phyloP scores from a whole-genome alignment of 106 monocot species.

The Acorus calamus region DNA sequence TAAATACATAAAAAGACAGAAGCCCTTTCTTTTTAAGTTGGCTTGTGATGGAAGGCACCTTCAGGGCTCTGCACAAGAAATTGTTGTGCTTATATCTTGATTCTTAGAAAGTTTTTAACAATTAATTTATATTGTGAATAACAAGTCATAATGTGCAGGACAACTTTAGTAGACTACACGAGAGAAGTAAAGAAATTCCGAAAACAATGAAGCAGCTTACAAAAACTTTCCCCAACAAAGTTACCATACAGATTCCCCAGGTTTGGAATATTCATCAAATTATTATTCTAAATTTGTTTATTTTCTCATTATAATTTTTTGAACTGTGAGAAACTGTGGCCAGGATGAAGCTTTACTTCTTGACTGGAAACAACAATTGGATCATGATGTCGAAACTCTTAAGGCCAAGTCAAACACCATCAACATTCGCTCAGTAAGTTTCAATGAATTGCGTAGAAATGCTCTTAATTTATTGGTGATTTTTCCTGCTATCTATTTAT shows the following conservation, averaged over 20 bases:
- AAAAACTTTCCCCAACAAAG: conserved; percentile 83
- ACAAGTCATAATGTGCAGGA: conserved; percentile 29
- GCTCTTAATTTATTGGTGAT: neutral
- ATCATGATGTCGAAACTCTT: conserved; percentile 88
- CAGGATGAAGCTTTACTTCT: conserved; percentile 71
- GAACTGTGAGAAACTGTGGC: neutral
- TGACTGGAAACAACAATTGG: conserved; percentile 82
- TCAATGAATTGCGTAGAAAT: neutral
- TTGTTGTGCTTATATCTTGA: too few relatives aligned
- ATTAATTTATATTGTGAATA: too few relatives aligned
- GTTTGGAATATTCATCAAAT: conserved; percentile 10
- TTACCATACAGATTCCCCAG: conserved; percentile 82
- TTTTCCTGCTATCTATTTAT: neutral
- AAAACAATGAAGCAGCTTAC: conserved; percentile 82
- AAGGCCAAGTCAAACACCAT: conserved; percentile 79
- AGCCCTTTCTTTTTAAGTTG: too few relatives aligned
- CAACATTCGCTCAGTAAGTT: conserved; percentile 74
- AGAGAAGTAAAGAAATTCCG: conserved; percentile 76
- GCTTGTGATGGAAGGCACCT: too few relatives aligned
- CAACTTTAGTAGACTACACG: conserved; percentile 67
- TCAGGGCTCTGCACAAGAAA: too few relatives aligned
- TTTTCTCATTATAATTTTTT: neutral
- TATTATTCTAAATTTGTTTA: neutral
- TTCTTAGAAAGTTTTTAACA: too few relatives aligned
- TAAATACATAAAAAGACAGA: too few relatives aligned